Percentiles rank a stretch among this genome's conserved stretches.
phyloP scores from a whole-genome alignment of 179 eudicot species.

The Heliamphora pulchella region DNA sequence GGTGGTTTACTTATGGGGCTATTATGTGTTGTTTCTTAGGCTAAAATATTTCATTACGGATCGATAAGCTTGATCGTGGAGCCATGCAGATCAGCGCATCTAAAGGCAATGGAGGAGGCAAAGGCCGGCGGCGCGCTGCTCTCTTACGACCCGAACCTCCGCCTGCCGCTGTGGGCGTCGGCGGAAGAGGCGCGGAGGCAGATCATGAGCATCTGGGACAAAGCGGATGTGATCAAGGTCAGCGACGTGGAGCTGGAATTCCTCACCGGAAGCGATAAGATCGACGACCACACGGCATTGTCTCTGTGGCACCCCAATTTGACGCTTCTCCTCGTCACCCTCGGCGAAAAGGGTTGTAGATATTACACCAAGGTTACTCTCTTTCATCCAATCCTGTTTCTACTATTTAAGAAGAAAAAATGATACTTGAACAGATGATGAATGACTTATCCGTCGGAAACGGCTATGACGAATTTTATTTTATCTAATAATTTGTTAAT shows the following conservation, averaged over 20 bases:
- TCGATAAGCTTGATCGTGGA: constrained; percentile 91
- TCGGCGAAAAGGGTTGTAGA: constrained; percentile 72
- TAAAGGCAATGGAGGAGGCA: constrained; percentile 86
- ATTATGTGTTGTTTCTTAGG: constrained; percentile 29
- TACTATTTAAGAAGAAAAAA: no score
- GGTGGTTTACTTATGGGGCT: no score
- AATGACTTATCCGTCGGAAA: no score
- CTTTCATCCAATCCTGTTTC: no score
- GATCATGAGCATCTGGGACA: constrained; percentile 83
- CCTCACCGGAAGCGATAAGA: constrained; percentile 53
- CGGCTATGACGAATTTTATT: no score
- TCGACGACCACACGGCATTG: constrained; percentile 64
- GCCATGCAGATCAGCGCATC: constrained; percentile 89
- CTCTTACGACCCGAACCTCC: constrained; percentile 89
- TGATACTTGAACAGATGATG: no score
- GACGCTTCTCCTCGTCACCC: constrained; percentile 79
- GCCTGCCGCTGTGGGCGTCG: constrained; percentile 86
- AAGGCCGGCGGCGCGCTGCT: constrained; percentile 73
- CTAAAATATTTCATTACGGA: constrained; percentile 79
- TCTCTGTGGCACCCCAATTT: constrained; percentile 71
- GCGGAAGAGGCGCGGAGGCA: constrained; percentile 59
- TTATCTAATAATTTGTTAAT: no score
- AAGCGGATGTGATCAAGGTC: constrained; percentile 82
- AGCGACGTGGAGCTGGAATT: constrained; percentile 76
- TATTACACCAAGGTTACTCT: constrained; percentile 66